Evolutionary conservation across 2,329 filamentous ascomycete genomes (phyloP), one percentile per base, ranked within the genome.

Genomic region (Ophiostoma piceae): DNA sequence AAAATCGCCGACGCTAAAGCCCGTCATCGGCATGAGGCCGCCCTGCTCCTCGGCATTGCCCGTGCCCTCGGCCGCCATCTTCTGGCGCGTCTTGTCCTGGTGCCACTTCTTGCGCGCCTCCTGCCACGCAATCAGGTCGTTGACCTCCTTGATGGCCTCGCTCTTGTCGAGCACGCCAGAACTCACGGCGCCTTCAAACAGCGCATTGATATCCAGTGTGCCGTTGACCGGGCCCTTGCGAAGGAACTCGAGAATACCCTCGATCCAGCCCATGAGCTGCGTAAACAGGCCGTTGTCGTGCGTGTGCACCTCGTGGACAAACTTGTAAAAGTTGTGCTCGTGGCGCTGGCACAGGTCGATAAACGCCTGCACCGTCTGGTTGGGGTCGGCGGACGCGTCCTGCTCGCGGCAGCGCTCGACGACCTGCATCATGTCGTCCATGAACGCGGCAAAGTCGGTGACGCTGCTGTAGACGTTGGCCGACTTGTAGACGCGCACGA

Each of bases 391-490:
- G 1, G 92, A 94, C 65, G 95, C 90, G 77, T 98, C 95, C 75
- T 89, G 86, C 72, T 89, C 86, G 70, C 87, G 82, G 75, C 87
- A 89, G 75, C 83, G 85, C 67, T 90, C 87, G 39, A 90, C 85
- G 35, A 89, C 87, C 76, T 88, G 85, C 74, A 98, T 97, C 77
- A 94, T 91, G 78, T 99, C 95, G 76, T 97, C 93, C 68, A 95
- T 88, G 75, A 99, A 99, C 54, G 88, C 84, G 0, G 94, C 91
- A 81, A 99, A 98, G 79, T 99, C 95, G 0, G 94, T 98, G 71
- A 99, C 94, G 77, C 92, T 96, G 82, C 89, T 95, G 84, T 98
- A 98, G 35, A 99, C 94, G 75, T 98, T 99, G 73, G 95, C 95
- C 26, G 94, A 97, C 81, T 98, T 99, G 84, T 99, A 99, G 0